Evolutionary conservation across 2,329 filamentous ascomycete species (phyloP).

Genomic region (Trichothecium roseum): DNA sequence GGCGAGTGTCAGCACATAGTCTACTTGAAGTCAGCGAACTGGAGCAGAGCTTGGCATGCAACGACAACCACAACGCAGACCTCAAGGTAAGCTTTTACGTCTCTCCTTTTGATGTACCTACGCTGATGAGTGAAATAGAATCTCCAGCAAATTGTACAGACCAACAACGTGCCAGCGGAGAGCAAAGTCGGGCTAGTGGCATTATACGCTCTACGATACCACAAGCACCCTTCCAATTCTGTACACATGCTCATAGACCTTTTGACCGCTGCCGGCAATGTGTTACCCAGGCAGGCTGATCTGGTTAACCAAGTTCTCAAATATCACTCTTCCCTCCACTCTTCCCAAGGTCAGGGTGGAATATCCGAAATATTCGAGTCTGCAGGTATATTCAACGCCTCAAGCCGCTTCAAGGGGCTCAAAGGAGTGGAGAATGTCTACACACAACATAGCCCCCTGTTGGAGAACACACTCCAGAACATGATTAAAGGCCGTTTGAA

Average conservation of each 20-base stretch:
- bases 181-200: slow-evolving; percentile 86
- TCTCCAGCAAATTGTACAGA: slow-evolving; percentile 77
- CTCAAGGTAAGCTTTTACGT: slow-evolving; percentile 56
- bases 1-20: slow-evolving; percentile 74
- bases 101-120: not conserved
- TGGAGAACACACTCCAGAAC: slow-evolving; percentile 83
- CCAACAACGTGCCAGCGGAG: slow-evolving; percentile 63
- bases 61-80: slow-evolving; percentile 85
- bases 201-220: slow-evolving; percentile 89
- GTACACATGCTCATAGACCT: slow-evolving; percentile 80
- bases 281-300: slow-evolving; percentile 65
- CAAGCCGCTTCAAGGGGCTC: slow-evolving; percentile 82
- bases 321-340: slow-evolving; percentile 81
- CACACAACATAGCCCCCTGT: slow-evolving; percentile 84
- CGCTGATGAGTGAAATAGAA: slow-evolving; percentile 39
- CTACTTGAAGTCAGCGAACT: slow-evolving; percentile 94
- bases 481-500: slow-evolving; percentile 84
- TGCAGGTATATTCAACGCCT: slow-evolving; percentile 79
- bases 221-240: slow-evolving; percentile 74
- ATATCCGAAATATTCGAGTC: slow-evolving; percentile 91
- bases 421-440: slow-evolving; percentile 99
- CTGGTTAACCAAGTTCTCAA: slow-evolving; percentile 72
- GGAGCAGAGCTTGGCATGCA: slow-evolving; percentile 93
- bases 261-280: slow-evolving; percentile 70
- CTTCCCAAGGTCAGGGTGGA: slow-evolving; percentile 62